These are phyloP conservation scores for Cystobasidiaceae sp. DNA, from an alignment of 1,284 basidiomycete species.

Conservation along the genomic window DNA sequence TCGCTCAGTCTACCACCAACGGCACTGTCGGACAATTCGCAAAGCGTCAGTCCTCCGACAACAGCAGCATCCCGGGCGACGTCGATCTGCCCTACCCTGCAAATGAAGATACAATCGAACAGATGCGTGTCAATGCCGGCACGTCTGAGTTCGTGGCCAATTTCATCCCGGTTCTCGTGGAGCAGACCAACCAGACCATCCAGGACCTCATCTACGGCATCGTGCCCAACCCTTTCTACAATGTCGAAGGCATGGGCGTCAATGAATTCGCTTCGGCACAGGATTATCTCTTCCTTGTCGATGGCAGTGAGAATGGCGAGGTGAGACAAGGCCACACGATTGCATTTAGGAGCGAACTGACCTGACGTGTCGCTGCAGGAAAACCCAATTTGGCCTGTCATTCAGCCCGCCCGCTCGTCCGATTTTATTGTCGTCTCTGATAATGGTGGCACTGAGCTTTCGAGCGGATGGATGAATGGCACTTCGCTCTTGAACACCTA, in stretches of 20 bases:
- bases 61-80: no score
- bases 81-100: not conserved
- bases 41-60: not conserved
- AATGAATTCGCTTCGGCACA: not conserved
- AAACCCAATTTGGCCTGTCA: not conserved
- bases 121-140: not conserved
- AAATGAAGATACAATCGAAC: not conserved
- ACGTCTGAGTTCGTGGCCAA: not conserved
- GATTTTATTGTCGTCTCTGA: not conserved
- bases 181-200: not conserved
- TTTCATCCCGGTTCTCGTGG: not conserved
- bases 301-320: not conserved
- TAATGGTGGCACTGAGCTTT: not conserved
- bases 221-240: not conserved
- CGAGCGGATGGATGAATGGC: not conserved
- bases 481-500: not conserved
- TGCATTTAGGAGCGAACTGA: no score
- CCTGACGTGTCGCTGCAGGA: not conserved
- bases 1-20: not conserved
- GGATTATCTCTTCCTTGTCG: not conserved
- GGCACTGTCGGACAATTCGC: not conserved
- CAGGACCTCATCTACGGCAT: not conserved
- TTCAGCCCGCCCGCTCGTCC: not conserved
- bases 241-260: not conserved
- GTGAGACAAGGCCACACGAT: no score